Conservation (phyloP, 208 protist genomes). For the Leishmania arabica region DNA sequence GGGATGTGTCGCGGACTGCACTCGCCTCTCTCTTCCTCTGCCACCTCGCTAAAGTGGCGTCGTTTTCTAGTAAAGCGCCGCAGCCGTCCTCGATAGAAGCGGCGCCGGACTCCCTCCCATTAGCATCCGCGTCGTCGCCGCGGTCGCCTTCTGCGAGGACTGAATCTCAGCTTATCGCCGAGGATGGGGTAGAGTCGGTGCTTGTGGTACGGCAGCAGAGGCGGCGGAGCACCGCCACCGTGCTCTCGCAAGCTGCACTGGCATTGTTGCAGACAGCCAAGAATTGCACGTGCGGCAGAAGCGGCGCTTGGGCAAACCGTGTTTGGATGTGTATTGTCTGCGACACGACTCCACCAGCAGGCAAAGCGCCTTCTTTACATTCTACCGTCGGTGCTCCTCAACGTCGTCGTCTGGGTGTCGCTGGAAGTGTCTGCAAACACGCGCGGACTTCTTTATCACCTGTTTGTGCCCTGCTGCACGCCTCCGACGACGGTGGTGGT, state of each 20-base stretch:
- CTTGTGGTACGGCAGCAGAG: conserved; percentile 17
- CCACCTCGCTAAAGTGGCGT: background rate
- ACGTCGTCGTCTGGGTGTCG: conserved; percentile 12
- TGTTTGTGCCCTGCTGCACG: conserved; percentile 32
- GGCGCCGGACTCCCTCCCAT: background rate
- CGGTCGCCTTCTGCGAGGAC: background rate
- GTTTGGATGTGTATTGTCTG: conserved; percentile 16
- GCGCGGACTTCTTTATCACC: conserved; percentile 17
- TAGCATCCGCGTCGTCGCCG: background rate
- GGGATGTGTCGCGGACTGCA: background rate
- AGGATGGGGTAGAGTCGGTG: conserved; percentile 16
- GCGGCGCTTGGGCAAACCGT: conserved; percentile 13
- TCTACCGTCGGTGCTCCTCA: conserved; percentile 29
- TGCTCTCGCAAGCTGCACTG: background rate
- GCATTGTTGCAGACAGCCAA: background rate
- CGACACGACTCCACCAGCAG: conserved; percentile 24
- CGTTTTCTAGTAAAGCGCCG: background rate
- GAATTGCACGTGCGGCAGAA: background rate
- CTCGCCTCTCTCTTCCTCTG: conserved; percentile 11
- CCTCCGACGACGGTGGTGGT: conserved; percentile 29
- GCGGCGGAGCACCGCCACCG: background rate
- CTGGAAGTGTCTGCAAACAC: conserved; percentile 8
- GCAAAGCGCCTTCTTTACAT: conserved; percentile 33
- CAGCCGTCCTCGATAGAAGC: background rate
- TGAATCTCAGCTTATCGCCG: conserved; percentile 7